Evolutionary conservation across 2,329 filamentous ascomycete genomes (phyloP).

Genomic region (Apiospora sp.): DNA sequence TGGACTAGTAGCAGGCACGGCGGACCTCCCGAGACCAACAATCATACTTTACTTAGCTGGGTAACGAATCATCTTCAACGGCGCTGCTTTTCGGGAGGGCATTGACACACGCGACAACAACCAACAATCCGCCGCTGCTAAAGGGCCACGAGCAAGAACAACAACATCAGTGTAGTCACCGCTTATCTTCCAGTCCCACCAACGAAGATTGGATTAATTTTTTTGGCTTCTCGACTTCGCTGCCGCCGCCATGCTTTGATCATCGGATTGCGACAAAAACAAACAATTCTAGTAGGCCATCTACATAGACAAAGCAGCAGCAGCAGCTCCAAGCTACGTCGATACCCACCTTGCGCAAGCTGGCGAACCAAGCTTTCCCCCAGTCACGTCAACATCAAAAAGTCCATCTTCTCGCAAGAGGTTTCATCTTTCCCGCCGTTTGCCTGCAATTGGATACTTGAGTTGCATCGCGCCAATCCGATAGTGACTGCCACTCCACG

Average conservation of each 20-base stretch:
- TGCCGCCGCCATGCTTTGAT: conserved; percentile 20
- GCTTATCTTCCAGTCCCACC: background rate
- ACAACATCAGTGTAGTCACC: conserved; percentile 2
- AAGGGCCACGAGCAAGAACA: background rate
- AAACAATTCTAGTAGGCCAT: background rate
- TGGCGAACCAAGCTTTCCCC: background rate
- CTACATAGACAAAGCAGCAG: conserved; percentile 3
- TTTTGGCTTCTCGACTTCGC: background rate
- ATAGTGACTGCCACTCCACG: conserved; percentile 3
- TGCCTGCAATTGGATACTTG: background rate
- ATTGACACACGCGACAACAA: conserved; percentile 20
- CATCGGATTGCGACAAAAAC: conserved; percentile 8
- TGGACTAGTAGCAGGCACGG: background rate
- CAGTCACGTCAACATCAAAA: conserved; percentile 16
- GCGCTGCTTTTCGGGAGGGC: conserved; percentile 17
- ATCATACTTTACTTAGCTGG: conserved; percentile 20
- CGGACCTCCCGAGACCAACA: conserved; percentile 21
- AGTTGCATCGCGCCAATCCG: conserved; percentile 8
- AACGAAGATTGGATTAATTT: background rate
- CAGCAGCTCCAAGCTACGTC: conserved; percentile 15
- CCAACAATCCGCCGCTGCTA: conserved; percentile 4
- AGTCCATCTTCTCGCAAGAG: background rate
- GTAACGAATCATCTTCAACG: conserved; percentile 21
- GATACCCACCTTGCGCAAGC: conserved; percentile 8
- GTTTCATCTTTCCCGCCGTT: conserved; percentile 12